Percentiles rank a stretch among this genome's conserved stretches.
Conservation (phyloP, 2,329 filamentous ascomycete species). For the Beauveria pseudobassiana region DNA sequence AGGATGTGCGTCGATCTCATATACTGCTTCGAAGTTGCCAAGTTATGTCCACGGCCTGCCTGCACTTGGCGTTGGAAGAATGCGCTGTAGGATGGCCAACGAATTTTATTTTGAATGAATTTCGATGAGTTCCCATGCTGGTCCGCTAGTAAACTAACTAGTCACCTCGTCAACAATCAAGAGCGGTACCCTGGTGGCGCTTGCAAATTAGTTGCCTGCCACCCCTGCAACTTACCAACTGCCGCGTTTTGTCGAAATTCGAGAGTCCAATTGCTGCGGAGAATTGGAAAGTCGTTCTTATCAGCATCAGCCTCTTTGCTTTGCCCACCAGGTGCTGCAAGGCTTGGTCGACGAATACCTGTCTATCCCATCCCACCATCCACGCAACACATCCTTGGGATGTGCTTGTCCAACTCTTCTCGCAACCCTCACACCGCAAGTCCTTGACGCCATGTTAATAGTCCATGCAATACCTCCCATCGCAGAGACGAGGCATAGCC, state of each 20-base stretch:
- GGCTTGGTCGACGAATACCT: not conserved
- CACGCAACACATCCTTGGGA: not conserved
- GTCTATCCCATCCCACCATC: not conserved
- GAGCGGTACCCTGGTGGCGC: not conserved
- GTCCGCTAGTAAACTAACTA: not conserved
- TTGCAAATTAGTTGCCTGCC: not conserved
- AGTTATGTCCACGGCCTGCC: not conserved
- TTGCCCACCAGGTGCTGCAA: not conserved
- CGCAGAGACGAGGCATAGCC: not conserved
- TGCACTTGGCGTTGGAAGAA: not conserved
- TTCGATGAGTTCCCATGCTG: not conserved
- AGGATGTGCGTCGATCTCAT: not conserved
- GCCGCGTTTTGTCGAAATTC: not conserved
- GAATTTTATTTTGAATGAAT: not conserved
- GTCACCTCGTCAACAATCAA: not conserved
- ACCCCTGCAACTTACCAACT: constrained; percentile 5
- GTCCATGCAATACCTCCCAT: no score
- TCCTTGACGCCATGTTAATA: not conserved
- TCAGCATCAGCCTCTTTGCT: not conserved
- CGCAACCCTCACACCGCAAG: not conserved
- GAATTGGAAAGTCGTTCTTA: not conserved
- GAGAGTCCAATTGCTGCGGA: not conserved
- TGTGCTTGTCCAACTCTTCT: not conserved
- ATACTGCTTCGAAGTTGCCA: not conserved
- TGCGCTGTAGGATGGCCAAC: not conserved